Conservation (phyloP, 169 alveolate genomes). For the Plasmodium vivax region DNA sequence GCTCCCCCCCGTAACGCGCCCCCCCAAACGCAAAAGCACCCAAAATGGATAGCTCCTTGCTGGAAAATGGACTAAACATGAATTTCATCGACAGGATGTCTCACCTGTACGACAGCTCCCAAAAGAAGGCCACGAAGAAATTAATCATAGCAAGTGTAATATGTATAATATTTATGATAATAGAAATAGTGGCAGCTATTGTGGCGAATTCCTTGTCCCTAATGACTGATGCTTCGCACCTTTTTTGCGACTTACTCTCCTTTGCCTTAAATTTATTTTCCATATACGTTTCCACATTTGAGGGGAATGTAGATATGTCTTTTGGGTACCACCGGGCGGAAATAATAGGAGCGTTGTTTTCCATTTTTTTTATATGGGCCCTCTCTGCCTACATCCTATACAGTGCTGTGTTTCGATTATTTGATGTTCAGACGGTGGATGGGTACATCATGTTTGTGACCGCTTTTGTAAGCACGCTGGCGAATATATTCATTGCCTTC, state of each 20-base stretch:
- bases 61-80: slow-evolving; percentile 4
- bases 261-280: slow-evolving; percentile 90
- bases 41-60: slow-evolving; percentile 12
- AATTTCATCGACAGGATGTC: slow-evolving; percentile 37
- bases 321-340: slow-evolving; percentile 97
- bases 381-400: slow-evolving; percentile 91
- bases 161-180: slow-evolving; percentile 83
- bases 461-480: slow-evolving; percentile 93
- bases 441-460: slow-evolving; percentile 95
- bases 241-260: slow-evolving; percentile 95
- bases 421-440: slow-evolving; percentile 87
- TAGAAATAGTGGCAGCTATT: slow-evolving; percentile 90
- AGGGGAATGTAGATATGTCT: slow-evolving; percentile 91
- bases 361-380: slow-evolving; percentile 94
- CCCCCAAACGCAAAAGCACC: not conserved
- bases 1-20: not conserved
- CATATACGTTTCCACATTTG: slow-evolving; percentile 88
- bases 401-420: slow-evolving; percentile 93
- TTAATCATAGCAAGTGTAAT: slow-evolving; percentile 76
- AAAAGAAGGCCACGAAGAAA: slow-evolving; percentile 57
- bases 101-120: slow-evolving; percentile 22
- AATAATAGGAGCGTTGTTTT: slow-evolving; percentile 94
- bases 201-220: slow-evolving; percentile 91
- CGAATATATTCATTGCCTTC: slow-evolving; percentile 92
- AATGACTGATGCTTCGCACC: slow-evolving; percentile 96